These are phyloP conservation scores for Globisporangium solare DNA, from an alignment of 352 stramenopile species.

Conservation along the genomic window DNA sequence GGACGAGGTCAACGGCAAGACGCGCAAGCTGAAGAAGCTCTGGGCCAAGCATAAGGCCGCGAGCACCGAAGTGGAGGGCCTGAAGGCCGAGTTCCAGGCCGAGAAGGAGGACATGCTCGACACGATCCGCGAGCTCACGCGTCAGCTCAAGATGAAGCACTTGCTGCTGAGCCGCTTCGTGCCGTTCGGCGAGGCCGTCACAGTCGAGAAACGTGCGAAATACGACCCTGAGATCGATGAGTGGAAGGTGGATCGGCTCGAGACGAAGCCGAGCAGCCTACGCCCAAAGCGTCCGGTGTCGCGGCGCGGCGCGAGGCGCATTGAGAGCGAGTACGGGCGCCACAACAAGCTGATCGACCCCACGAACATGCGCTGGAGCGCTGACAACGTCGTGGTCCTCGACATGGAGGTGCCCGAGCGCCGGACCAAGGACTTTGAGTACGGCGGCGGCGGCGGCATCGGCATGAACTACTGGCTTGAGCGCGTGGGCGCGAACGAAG, in stretches of 20 bases:
- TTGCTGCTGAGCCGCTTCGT: constrained; percentile 92
- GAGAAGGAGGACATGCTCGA: constrained; percentile 94
- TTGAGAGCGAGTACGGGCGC: constrained; percentile 82
- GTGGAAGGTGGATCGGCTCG: constrained; percentile 82
- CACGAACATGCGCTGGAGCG: constrained; percentile 81
- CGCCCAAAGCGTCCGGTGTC: constrained; percentile 63
- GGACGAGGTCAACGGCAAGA: constrained; percentile 94
- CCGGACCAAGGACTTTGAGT: constrained; percentile 76
- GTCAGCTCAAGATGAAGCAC: constrained; percentile 95
- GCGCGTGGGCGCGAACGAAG: constrained; percentile 37
- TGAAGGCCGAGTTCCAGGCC: constrained; percentile 88
- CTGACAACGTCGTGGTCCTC: constrained; percentile 88
- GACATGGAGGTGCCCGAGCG: constrained; percentile 88
- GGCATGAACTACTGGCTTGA: constrained; percentile 70
- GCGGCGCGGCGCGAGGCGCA: constrained; percentile 53
- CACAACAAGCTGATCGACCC: constrained; percentile 82
- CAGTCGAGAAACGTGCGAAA: constrained; percentile 73
- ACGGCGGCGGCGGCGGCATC: constrained; percentile 28
- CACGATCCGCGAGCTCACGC: constrained; percentile 94
- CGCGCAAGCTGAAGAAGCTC: constrained; percentile 96
- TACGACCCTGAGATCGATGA: constrained; percentile 88
- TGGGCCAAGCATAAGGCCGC: constrained; percentile 88
- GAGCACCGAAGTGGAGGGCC: constrained; percentile 90
- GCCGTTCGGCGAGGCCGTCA: constrained; percentile 47
- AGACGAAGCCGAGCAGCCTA: constrained; percentile 54